Evolutionary conservation across 148 eudicot genomes (phyloP), one percentile per base, ranked within the genome.

Genomic region (Rhododendron kiyosumense): DNA sequence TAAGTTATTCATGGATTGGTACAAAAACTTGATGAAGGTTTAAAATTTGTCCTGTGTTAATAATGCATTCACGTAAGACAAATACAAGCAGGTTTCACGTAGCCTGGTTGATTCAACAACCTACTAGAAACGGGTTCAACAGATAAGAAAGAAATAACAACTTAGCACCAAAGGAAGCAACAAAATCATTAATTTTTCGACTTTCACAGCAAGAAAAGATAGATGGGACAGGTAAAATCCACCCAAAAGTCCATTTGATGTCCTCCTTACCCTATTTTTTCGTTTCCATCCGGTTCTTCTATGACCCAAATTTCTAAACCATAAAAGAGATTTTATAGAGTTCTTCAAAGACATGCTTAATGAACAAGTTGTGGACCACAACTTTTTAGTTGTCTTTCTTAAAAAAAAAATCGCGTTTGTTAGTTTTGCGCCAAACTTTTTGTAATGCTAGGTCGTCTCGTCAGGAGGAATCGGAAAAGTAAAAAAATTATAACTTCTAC

Each of bases 171-270:
- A 77, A 77, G 34, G 43, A 85, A 34, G 79, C 69, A 49, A 78
- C 84, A 81, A 82, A 9, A 82, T 28, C 4, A 20, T 14, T 24
- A 84, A 36, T 22, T 82, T 82, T 52, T 87, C 65, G 51, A 79
- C n/a, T 86, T 86, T 86, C 49, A 79, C 85, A 83, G 82, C 36
- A 73, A 65, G 84, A 74, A 84, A 84, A 46, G 36, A 67, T 26
- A 81, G 82, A 78, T 41, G 78, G 80, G 76, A 52, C 87, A 63
- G 79, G 71, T 48, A 52, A 87, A 51, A 79, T 61, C 61, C 28
- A 84, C 83, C 51, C 57, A 78, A 83, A 76, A 76, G 41, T 49
- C 78, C 59, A 43, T 43, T 36, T 69, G 22, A 63, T 30, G 52
- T 81, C 49, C 84, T 78, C 75, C 54, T 32, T 67, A 59, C n/a